These are phyloP conservation scores for Backusella morwellensis DNA, from an alignment of 192 early-diverging fungal genomes.

Conservation along the genomic window DNA sequence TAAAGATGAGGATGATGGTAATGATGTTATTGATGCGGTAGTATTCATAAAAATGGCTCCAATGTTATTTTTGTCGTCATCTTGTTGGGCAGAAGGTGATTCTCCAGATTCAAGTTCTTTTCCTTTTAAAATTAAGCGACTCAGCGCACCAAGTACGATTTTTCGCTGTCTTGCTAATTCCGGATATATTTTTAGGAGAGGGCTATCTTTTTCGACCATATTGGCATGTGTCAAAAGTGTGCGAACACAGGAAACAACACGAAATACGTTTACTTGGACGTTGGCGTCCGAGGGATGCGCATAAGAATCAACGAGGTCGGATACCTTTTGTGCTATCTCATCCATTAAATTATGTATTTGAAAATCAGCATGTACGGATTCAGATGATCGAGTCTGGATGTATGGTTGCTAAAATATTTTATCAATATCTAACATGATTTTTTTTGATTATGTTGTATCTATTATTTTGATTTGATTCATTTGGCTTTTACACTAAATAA, in stretches of 20 bases:
- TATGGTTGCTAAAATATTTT: not conserved
- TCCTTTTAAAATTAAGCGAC: constrained; percentile 30
- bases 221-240: constrained; percentile 22
- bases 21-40: not conserved
- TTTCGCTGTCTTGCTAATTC: constrained; percentile 33
- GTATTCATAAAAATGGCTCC: too few relatives aligned
- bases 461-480: not conserved
- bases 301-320: not conserved
- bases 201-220: constrained; percentile 29
- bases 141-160: constrained; percentile 21
- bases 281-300: not conserved
- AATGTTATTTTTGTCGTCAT: not conserved
- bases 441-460: not conserved
- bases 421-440: not conserved
- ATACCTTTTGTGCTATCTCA: not conserved
- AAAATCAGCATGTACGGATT: not conserved
- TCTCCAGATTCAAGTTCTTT: constrained; percentile 11
- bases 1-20: not conserved
- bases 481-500: not conserved
- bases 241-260: constrained; percentile 18
- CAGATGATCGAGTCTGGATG: not conserved
- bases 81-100: not conserved
- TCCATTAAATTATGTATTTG: not conserved
- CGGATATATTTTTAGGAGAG: constrained; percentile 27
- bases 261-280: constrained; percentile 18